Evolutionary conservation across 768 basidiomycete genomes (phyloP).

Genomic region (Boletus vinaceobasis): DNA sequence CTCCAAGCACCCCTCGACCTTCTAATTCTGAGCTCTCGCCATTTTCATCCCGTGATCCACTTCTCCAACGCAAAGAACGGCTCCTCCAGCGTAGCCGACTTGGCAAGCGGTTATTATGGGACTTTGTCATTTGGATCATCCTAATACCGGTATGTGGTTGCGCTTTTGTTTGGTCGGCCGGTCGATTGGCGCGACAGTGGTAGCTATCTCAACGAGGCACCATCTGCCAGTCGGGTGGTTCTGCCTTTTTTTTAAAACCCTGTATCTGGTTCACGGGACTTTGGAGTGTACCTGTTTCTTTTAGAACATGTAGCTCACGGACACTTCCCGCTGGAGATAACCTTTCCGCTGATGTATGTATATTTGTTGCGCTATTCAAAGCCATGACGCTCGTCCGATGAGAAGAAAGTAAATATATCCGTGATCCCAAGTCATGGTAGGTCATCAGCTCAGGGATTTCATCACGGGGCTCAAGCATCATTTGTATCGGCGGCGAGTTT

Average conservation of each 20-base stretch:
- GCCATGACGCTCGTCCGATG: neutral
- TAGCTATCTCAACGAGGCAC: conserved; percentile 24
- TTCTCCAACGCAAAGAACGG: conserved; percentile 83
- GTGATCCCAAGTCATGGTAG: neutral
- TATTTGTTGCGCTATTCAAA: neutral
- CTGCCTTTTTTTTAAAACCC: neutral
- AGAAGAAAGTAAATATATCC: neutral
- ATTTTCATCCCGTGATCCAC: conserved; percentile 51
- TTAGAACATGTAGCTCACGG: conserved; percentile 2
- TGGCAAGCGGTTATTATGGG: conserved; percentile 74
- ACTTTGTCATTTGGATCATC: conserved; percentile 77
- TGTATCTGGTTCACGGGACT: conserved; percentile 6
- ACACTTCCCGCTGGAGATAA: neutral
- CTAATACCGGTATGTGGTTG: conserved; percentile 58
- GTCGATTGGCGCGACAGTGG: conserved; percentile 52
- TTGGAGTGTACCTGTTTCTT: neutral
- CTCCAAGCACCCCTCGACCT: conserved; percentile 16
- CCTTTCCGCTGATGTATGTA: neutral
- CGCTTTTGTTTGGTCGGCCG: conserved; percentile 55
- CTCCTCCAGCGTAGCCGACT: conserved; percentile 74
- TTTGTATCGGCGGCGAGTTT: neutral
- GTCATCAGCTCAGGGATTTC: neutral
- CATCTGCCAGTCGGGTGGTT: conserved; percentile 8
- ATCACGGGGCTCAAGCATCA: neutral
- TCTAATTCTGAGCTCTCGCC: conserved; percentile 18